Conservation (phyloP, 768 basidiomycete genomes). For the Galerina sulciceps region DNA sequence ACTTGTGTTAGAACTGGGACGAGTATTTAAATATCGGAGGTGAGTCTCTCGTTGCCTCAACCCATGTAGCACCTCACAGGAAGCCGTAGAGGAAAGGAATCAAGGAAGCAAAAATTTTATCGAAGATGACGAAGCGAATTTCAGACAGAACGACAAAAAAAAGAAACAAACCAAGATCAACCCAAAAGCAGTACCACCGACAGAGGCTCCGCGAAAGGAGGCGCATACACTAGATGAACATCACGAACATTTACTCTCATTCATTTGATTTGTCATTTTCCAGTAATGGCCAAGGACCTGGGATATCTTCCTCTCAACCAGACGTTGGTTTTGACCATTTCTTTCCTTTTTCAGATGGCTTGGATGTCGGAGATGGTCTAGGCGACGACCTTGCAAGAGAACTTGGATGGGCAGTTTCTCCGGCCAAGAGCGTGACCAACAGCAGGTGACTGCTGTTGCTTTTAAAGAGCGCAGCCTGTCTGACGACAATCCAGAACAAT, state of each 20-base stretch:
- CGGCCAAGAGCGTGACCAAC: slow-evolving; percentile 26
- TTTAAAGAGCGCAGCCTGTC: no score
- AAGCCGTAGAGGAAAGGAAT: slow-evolving; percentile 11
- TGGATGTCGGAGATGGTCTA: slow-evolving; percentile 58
- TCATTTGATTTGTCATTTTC: slow-evolving; percentile 69
- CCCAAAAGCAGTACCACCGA: slow-evolving; percentile 32
- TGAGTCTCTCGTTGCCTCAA: slow-evolving; percentile 18
- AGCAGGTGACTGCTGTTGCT: slow-evolving; percentile 8
- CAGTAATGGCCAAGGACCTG: slow-evolving; percentile 23
- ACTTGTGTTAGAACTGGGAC: slow-evolving; percentile 58
- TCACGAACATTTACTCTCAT: slow-evolving; percentile 66
- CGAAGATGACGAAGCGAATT: slow-evolving; percentile 52
- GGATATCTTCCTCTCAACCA: slow-evolving; percentile 59
- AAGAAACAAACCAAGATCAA: slow-evolving; percentile 26
- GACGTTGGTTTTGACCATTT: slow-evolving; percentile 57
- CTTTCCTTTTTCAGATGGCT: slow-evolving; percentile 53
- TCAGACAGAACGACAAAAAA: slow-evolving; percentile 38
- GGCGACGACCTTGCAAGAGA: slow-evolving; percentile 79
- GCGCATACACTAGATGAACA: slow-evolving; percentile 73
- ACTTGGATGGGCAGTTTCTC: slow-evolving; percentile 66
- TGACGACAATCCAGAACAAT: no score
- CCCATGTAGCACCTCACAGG: background rate
- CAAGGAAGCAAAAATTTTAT: slow-evolving; percentile 10
- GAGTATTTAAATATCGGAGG: slow-evolving; percentile 57
- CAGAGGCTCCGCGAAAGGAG: slow-evolving; percentile 54